These are phyloP conservation scores for Sphaerulina populicola DNA, from an alignment of 2,329 filamentous ascomycete species.

Conservation along the genomic window DNA sequence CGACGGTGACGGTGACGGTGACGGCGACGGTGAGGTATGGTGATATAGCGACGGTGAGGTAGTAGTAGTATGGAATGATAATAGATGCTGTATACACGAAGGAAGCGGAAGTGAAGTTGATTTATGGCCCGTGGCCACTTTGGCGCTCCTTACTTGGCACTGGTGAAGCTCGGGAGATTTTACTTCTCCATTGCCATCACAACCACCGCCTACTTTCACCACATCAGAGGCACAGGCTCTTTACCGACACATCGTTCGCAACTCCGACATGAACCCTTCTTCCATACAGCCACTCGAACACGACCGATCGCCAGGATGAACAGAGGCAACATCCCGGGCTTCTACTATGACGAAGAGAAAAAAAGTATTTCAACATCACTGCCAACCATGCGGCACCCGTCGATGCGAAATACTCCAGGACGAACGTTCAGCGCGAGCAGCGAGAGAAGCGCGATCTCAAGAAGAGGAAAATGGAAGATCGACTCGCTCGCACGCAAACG, in stretches of 20 bases:
- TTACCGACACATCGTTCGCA: background rate
- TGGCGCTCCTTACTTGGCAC: too few relatives aligned
- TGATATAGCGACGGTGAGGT: too few relatives aligned
- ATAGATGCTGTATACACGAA: too few relatives aligned
- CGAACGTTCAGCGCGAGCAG: constrained; percentile 34
- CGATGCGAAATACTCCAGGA: constrained; percentile 35
- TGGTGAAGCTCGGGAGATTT: too few relatives aligned
- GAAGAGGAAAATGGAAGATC: constrained; percentile 26
- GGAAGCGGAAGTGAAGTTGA: too few relatives aligned
- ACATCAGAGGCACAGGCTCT: too few relatives aligned
- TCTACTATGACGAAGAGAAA: constrained; percentile 36
- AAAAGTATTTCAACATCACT: constrained; percentile 45
- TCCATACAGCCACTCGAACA: background rate
- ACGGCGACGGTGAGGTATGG: too few relatives aligned
- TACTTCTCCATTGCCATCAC: too few relatives aligned
- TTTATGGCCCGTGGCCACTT: too few relatives aligned
- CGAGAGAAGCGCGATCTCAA: constrained; percentile 25
- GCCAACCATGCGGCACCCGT: constrained; percentile 32
- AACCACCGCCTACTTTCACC: too few relatives aligned
- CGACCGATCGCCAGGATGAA: constrained; percentile 30
- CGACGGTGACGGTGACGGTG: too few relatives aligned
- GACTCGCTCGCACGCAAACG: constrained; percentile 21
- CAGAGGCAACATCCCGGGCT: constrained; percentile 39
- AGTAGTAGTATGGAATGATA: too few relatives aligned
- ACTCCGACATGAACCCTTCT: background rate